Evolutionary conservation across 495 filamentous ascomycete species (phyloP).

Genomic region (Penicillium cataractarum): DNA sequence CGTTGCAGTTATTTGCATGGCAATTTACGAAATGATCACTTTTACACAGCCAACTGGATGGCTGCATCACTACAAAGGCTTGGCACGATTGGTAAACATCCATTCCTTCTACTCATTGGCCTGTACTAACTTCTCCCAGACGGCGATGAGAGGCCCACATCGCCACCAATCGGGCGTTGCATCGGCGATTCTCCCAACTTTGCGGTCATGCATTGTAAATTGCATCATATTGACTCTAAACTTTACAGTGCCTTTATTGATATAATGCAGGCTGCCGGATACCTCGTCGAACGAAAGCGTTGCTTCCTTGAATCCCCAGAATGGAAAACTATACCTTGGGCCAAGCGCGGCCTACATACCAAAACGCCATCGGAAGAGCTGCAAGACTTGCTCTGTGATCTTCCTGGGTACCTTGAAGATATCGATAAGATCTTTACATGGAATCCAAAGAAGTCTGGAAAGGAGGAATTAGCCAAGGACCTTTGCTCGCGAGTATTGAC

Average conservation of each 20-base stretch:
- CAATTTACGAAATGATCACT: slow-evolving; percentile 22
- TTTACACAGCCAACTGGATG: slow-evolving; percentile 21
- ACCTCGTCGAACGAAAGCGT: slow-evolving; percentile 25
- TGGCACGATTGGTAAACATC: slow-evolving; percentile 19
- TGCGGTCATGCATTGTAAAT: slow-evolving; percentile 23
- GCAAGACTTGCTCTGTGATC: slow-evolving; percentile 19
- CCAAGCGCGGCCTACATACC: slow-evolving; percentile 10
- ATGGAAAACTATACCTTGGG: slow-evolving; percentile 29
- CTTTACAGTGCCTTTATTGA: no score
- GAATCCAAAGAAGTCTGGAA: not conserved
- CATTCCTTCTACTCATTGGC: not conserved
- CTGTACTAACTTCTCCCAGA: slow-evolving; percentile 8
- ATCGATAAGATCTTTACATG: slow-evolving; percentile 7
- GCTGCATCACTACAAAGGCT: slow-evolving; percentile 25
- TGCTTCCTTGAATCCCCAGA: slow-evolving; percentile 23
- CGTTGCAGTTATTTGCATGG: slow-evolving; percentile 20
- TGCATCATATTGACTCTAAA: not conserved
- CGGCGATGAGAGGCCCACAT: slow-evolving; percentile 21
- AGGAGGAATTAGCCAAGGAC: slow-evolving; percentile 4
- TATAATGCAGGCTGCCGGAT: slow-evolving; percentile 9
- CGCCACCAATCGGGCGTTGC: slow-evolving; percentile 21
- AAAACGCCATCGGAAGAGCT: slow-evolving; percentile 14
- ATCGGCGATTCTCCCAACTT: slow-evolving; percentile 11
- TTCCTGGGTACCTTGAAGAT: slow-evolving; percentile 24
- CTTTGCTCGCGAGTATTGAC: not conserved